phyloP scores from a whole-genome alignment of 805 yeast species.

The Schwanniomyces vanrijiae region DNA sequence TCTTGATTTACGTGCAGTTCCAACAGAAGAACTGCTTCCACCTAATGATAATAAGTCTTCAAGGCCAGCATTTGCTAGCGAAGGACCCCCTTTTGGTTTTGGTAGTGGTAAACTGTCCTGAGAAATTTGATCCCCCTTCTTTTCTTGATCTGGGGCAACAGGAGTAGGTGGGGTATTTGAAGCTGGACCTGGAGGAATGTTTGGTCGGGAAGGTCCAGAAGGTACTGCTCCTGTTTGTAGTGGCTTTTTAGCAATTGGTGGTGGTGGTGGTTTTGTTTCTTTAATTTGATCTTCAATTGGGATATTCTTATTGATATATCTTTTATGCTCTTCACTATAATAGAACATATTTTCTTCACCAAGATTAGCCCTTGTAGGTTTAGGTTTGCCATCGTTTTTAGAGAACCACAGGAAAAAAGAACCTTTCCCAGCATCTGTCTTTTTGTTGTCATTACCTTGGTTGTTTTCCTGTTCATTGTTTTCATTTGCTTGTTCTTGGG shows the following conservation, averaged over 20 bases:
- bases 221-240: neutral
- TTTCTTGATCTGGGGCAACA: neutral
- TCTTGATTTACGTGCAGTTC: constrained; percentile 22
- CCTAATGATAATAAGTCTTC: constrained; percentile 40
- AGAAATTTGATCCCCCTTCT: neutral
- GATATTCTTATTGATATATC: constrained; percentile 81
- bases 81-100: constrained; percentile 4
- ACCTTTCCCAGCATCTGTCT: constrained; percentile 9
- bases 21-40: constrained; percentile 16
- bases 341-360: constrained; percentile 76
- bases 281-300: constrained; percentile 63
- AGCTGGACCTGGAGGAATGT: constrained; percentile 4
- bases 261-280: constrained; percentile 66
- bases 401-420: constrained; percentile 56
- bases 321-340: constrained; percentile 78
- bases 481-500: constrained; percentile 19
- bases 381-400: constrained; percentile 61
- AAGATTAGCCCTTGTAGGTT: constrained; percentile 78
- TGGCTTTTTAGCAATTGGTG: constrained; percentile 42
- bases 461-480: constrained; percentile 12
- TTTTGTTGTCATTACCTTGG: neutral
- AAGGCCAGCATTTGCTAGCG: constrained; percentile 38
- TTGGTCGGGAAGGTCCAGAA: constrained; percentile 4
- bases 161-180: constrained; percentile 10
- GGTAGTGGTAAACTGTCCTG: constrained; percentile 1